Evolutionary conservation across 345 rosid species (phyloP).

Genomic region (Eutrema japonicum): DNA sequence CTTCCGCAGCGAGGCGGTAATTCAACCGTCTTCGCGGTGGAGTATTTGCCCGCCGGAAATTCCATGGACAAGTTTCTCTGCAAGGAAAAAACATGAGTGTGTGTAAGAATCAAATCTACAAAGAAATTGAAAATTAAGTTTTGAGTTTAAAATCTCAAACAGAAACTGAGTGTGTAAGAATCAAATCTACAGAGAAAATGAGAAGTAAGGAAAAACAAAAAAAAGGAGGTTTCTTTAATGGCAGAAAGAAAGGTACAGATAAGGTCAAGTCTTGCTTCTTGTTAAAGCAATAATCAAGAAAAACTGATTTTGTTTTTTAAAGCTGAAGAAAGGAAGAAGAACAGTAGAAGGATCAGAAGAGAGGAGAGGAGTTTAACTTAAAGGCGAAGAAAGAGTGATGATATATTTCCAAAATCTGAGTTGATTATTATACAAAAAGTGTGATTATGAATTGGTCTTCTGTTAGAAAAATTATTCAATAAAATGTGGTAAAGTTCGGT

Average conservation of each 20-base stretch:
- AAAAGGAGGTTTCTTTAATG: slow-evolving; percentile 18
- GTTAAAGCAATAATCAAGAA: slow-evolving; percentile 21
- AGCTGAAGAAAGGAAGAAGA: slow-evolving; percentile 2
- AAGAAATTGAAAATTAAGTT: background rate
- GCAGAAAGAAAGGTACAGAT: slow-evolving; percentile 42
- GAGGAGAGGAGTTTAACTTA: slow-evolving; percentile 2
- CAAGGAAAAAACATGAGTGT: slow-evolving; percentile 3
- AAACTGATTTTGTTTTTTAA: background rate
- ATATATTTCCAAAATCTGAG: background rate
- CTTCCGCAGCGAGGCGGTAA: slow-evolving; percentile 45
- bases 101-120: slow-evolving; percentile 20
- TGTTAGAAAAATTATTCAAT: background rate
- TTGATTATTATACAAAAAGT: background rate
- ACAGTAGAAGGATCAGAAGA: background rate
- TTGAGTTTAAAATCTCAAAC: background rate
- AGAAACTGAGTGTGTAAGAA: background rate
- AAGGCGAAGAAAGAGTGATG: slow-evolving; percentile 21
- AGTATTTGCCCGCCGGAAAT: slow-evolving; percentile 20
- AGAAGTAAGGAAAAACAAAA: background rate
- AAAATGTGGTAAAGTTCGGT: slow-evolving; percentile 8
- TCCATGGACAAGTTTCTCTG: slow-evolving; percentile 38
- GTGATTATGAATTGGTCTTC: slow-evolving; percentile 30
- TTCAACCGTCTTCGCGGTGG: slow-evolving; percentile 9
- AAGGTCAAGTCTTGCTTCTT: slow-evolving; percentile 37
- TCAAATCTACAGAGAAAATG: background rate